These are phyloP conservation scores for Colletotrichum caudatum DNA, from an alignment of 2,329 filamentous ascomycete genomes.

Conservation along the genomic window DNA sequence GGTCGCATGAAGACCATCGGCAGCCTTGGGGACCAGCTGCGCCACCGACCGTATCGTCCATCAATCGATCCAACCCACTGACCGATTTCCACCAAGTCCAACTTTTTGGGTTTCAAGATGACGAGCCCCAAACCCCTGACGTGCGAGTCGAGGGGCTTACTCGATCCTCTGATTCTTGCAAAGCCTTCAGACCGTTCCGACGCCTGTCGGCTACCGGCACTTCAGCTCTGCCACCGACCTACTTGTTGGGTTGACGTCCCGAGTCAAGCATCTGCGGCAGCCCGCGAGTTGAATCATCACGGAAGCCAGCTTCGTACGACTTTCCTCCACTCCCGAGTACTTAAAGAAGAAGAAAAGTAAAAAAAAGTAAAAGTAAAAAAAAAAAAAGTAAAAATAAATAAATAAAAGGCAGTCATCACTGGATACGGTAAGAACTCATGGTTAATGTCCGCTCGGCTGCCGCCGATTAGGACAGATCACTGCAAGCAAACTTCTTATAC, in stretches of 20 bases:
- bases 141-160: background rate
- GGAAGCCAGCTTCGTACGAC: conserved; percentile 35
- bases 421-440: too few relatives aligned
- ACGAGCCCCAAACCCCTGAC: conserved; percentile 22
- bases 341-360: too few relatives aligned
- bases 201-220: background rate
- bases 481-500: background rate
- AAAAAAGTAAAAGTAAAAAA: too few relatives aligned
- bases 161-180: background rate
- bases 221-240: background rate
- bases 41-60: conserved; percentile 9
- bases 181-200: background rate
- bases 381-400: too few relatives aligned
- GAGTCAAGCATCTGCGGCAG: conserved; percentile 15
- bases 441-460: too few relatives aligned
- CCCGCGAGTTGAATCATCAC: conserved; percentile 33
- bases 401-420: too few relatives aligned
- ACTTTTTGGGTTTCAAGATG: conserved; percentile 32
- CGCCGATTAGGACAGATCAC: background rate
- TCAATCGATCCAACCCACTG: background rate
- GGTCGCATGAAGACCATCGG: background rate
- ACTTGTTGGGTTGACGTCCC: conserved; percentile 3
- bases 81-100: conserved; percentile 28
- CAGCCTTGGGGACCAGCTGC: background rate
- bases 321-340: conserved; percentile 23